A percentile compares a stretch with the other conserved stretches of the same genome.
Conservation (phyloP, 257 asterid genomes). For the Dorcoceras hygrometricum region DNA sequence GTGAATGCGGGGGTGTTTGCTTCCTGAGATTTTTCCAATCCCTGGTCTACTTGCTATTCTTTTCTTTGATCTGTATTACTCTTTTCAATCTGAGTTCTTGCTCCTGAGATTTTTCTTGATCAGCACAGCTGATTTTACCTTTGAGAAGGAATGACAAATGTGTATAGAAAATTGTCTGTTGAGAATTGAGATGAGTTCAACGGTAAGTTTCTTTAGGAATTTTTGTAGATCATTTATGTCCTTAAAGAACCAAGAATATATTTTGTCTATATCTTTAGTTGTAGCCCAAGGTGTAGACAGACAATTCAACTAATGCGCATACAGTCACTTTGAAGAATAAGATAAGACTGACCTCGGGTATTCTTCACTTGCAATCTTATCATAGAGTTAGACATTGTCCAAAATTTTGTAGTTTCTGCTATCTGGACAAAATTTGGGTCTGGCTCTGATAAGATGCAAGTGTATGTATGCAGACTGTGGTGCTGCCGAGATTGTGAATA, state of each 20-base stretch:
- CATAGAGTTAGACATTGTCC: background rate
- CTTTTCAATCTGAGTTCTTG: constrained; percentile 3
- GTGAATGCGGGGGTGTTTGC: background rate
- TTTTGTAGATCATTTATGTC: background rate
- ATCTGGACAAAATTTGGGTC: background rate
- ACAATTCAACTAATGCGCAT: background rate
- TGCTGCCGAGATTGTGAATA: background rate
- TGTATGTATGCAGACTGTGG: background rate
- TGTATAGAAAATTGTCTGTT: background rate
- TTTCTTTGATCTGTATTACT: background rate
- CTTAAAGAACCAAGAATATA: background rate
- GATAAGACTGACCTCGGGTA: background rate
- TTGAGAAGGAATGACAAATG: background rate
- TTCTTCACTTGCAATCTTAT: background rate
- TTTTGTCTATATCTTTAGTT: too few relatives aligned
- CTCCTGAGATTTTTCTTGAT: background rate
- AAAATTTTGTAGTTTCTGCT: background rate
- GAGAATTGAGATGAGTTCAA: background rate
- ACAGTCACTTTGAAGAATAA: background rate
- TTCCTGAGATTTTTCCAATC: background rate
- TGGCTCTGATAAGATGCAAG: background rate
- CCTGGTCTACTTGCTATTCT: background rate
- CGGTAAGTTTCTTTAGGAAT: background rate
- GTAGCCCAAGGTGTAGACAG: background rate
- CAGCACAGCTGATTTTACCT: background rate